Evolutionary conservation across 495 filamentous ascomycete genomes (phyloP).

Genomic region (Xylona heveae): DNA sequence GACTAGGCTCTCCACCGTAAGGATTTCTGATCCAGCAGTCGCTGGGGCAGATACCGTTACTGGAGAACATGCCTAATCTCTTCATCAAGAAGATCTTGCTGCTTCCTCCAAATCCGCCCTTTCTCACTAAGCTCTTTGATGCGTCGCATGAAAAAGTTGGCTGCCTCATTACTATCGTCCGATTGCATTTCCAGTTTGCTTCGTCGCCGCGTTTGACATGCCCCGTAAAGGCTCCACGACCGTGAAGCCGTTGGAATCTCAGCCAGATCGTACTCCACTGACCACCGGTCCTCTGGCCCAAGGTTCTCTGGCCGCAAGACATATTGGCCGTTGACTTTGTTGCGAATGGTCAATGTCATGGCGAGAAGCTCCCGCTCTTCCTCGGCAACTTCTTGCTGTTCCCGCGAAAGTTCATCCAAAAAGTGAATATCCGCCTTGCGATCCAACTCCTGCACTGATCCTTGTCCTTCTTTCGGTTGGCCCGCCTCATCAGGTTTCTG

Average conservation of each 20-base stretch:
- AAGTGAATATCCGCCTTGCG: conserved; percentile 1
- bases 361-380: conserved; percentile 25
- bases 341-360: conserved; percentile 46
- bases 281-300: conserved; percentile 35
- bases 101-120: conserved; percentile 26
- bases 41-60: no score
- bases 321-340: conserved; percentile 44
- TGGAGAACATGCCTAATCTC: conserved; percentile 5
- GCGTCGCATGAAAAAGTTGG: conserved; percentile 17
- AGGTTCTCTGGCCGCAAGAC: conserved; percentile 38
- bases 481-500: no score
- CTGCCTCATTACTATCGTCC: conserved; percentile 14
- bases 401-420: background rate
- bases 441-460: background rate
- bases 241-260: conserved; percentile 22
- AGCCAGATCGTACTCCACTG: conserved; percentile 49
- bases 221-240: conserved; percentile 10
- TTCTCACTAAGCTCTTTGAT: conserved; percentile 21
- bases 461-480: no score
- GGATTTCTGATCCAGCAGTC: no score
- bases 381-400: conserved; percentile 3
- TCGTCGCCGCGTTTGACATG: conserved; percentile 9
- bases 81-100: conserved; percentile 25
- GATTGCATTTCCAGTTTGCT: conserved; percentile 18
- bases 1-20: no score